phyloP scores from a whole-genome alignment of 2,329 filamentous ascomycete species.

The Fusarium heterosporum region DNA sequence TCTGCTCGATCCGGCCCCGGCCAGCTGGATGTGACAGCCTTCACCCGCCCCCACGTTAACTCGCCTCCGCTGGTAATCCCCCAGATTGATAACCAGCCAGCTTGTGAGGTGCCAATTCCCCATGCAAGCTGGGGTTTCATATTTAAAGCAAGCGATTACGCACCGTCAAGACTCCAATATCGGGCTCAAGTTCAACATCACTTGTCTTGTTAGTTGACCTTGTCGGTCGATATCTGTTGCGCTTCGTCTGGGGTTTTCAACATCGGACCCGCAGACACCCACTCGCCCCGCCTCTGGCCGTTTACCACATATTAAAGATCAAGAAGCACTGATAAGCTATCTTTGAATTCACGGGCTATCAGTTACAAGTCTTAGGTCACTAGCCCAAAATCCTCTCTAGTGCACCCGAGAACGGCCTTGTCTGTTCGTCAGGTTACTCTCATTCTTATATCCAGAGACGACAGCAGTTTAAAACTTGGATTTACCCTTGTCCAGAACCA shows the following conservation, averaged over 20 bases:
- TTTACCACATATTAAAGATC: slow-evolving; percentile 32
- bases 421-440: slow-evolving; percentile 19
- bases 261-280: slow-evolving; percentile 39
- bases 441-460: slow-evolving; percentile 12
- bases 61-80: slow-evolving; percentile 14
- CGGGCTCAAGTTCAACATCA: slow-evolving; percentile 20
- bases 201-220: slow-evolving; percentile 19
- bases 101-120: slow-evolving; percentile 4
- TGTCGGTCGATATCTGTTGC: slow-evolving; percentile 24
- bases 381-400: slow-evolving; percentile 35
- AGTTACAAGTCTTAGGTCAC: slow-evolving; percentile 31
- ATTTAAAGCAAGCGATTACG: slow-evolving; percentile 16
- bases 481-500: slow-evolving; percentile 14
- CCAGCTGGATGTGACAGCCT: slow-evolving; percentile 17
- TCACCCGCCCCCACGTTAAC: slow-evolving; percentile 40
- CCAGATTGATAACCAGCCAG: slow-evolving; percentile 36
- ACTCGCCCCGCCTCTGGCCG: slow-evolving; percentile 28
- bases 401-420: slow-evolving; percentile 37
- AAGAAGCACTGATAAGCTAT: slow-evolving; percentile 46
- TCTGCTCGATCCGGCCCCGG: slow-evolving; percentile 25
- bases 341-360: slow-evolving; percentile 40
- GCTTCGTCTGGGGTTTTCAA: slow-evolving; percentile 21
- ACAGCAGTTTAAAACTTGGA: slow-evolving; percentile 25
- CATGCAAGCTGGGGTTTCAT: slow-evolving; percentile 18
- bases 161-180: background rate